Conservation (phyloP, 139 green algal species). For the Zygnema cylindricum region DNA sequence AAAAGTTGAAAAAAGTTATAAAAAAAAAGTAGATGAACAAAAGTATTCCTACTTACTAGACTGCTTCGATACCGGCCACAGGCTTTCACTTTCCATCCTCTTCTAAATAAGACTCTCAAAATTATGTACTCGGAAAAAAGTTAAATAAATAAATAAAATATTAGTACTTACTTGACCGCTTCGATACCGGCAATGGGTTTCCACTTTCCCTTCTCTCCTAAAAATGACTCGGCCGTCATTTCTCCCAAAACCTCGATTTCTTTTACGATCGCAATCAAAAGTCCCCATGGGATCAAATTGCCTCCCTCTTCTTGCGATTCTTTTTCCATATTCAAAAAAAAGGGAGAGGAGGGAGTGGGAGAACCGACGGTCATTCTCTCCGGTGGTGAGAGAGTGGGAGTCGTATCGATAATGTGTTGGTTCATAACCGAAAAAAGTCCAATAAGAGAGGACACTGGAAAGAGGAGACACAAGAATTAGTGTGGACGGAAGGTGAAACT, state of each 20-base stretch:
- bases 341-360: neutral
- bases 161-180: conserved; percentile 43
- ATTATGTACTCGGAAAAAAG: too few species aligned
- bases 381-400: neutral
- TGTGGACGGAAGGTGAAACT: too few species aligned
- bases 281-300: conserved; percentile 18
- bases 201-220: conserved; percentile 49
- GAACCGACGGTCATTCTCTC: too few species aligned
- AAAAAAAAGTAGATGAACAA: too few species aligned
- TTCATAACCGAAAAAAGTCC: conserved; percentile 51
- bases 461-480: neutral
- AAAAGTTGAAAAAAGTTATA: too few species aligned
- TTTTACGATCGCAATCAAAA: conserved; percentile 41
- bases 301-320: neutral
- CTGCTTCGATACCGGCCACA: conserved; percentile 41
- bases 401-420: conserved; percentile 54
- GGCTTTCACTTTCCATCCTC: conserved; percentile 38
- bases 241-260: conserved; percentile 54
- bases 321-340: too few species aligned
- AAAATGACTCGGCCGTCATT: conserved; percentile 39
- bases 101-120: conserved; percentile 30
- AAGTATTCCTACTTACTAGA: conserved; percentile 46
- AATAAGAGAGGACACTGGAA: conserved; percentile 48
- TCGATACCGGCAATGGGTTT: conserved; percentile 31
- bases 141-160: too few species aligned